Evolutionary conservation across 2,329 filamentous ascomycete species (phyloP).

Genomic region (Epicoccum nigrum): DNA sequence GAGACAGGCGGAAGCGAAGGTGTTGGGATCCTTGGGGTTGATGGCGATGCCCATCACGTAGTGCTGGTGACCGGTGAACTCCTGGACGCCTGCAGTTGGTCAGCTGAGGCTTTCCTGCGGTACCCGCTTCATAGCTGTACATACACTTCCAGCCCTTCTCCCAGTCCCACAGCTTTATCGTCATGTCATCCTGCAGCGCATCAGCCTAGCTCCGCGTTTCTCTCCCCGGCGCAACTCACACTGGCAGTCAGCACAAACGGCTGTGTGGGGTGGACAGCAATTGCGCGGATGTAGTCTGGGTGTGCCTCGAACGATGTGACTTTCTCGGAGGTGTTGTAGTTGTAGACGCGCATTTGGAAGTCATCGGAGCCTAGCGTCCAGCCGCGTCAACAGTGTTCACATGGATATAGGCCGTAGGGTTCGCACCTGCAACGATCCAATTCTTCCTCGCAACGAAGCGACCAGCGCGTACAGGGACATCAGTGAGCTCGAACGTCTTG

Average conservation of each 20-base stretch:
- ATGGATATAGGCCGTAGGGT: background rate
- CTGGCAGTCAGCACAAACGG: conserved; percentile 96
- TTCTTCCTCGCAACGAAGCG: conserved; percentile 98
- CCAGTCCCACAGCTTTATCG: conserved; percentile 98
- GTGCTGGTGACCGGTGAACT: conserved; percentile 95
- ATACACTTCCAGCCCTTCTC: conserved; percentile 94
- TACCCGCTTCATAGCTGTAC: conserved; percentile 2
- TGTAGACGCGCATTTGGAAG: conserved; percentile 83
- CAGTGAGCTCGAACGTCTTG: conserved; percentile 98
- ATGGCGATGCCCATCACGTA: conserved; percentile 97
- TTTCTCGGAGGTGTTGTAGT: conserved; percentile 99
- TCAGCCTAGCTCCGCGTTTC: conserved; percentile 25
- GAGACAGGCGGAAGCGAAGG: conserved; percentile 89
- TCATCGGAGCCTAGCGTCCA: conserved; percentile 70
- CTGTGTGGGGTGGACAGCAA: conserved; percentile 92
- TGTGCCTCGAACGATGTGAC: conserved; percentile 97
- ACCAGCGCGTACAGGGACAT: conserved; percentile 95
- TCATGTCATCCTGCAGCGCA: conserved; percentile 46
- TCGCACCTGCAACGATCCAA: conserved; percentile 87
- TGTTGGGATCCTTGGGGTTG: conserved; percentile 86
- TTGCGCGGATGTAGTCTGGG: conserved; percentile 97
- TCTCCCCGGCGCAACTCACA: conserved; percentile 28
- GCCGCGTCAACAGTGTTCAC: conserved; percentile 26
- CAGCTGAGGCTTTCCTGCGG: conserved; percentile 16
- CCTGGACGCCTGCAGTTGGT: conserved; percentile 66